Conservation (phyloP, 805 yeast species). For the Metschnikowia peoriensis region DNA sequence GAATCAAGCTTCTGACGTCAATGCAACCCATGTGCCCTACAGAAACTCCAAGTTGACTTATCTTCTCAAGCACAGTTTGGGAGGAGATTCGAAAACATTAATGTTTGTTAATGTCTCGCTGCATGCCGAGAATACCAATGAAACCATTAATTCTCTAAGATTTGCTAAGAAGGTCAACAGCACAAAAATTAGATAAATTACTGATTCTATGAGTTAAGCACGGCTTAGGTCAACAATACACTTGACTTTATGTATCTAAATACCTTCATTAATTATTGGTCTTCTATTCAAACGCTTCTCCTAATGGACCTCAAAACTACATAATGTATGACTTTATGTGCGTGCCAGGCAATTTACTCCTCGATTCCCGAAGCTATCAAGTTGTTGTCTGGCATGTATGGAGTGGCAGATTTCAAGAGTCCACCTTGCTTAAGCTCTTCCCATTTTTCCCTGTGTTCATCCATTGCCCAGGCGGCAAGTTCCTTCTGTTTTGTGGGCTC, state of each 20-base stretch:
- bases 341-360: background rate
- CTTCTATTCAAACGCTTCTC: too few relatives aligned
- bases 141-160: constrained; percentile 79
- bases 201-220: background rate
- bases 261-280: too few relatives aligned
- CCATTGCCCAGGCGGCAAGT: constrained; percentile 34
- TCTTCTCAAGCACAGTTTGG: constrained; percentile 75
- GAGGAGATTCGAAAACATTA: constrained; percentile 83
- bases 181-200: constrained; percentile 30
- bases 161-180: constrained; percentile 83
- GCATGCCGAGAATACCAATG: constrained; percentile 56
- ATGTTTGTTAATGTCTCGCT: constrained; percentile 93
- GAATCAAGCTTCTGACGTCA: constrained; percentile 21
- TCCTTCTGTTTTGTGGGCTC: constrained; percentile 28
- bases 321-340: too few relatives aligned
- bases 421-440: constrained; percentile 22
- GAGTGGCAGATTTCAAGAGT: constrained; percentile 26
- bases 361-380: constrained; percentile 22
- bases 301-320: background rate
- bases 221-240: background rate
- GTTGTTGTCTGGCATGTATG: constrained; percentile 30
- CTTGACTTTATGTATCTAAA: too few relatives aligned
- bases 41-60: constrained; percentile 77
- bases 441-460: constrained; percentile 31
- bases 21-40: constrained; percentile 55